Percentiles rank a stretch among this genome's conserved stretches.
These are phyloP conservation scores for Colletotrichum camelliae DNA, from an alignment of 2,329 filamentous ascomycete species.

Conservation along the genomic window DNA sequence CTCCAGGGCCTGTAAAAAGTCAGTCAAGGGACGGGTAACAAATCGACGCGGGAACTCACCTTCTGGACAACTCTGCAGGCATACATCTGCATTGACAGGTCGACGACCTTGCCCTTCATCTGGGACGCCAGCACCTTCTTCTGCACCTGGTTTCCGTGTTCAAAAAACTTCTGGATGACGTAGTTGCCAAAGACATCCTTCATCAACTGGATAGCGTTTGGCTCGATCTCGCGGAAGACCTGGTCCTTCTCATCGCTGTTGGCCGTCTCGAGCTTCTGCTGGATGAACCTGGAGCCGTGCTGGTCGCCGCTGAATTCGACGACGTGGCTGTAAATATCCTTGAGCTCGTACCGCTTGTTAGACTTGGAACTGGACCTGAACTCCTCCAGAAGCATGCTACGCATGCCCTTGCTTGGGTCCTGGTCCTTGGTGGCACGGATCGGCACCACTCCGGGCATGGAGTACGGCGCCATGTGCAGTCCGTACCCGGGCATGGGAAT, in stretches of 20 bases:
- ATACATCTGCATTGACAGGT: constrained; percentile 87
- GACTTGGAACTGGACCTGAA: constrained; percentile 78
- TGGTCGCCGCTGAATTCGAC: constrained; percentile 97
- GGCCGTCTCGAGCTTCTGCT: constrained; percentile 87
- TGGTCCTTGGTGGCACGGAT: constrained; percentile 55
- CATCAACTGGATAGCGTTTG: constrained; percentile 88
- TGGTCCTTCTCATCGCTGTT: constrained; percentile 96
- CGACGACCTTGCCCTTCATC: constrained; percentile 85
- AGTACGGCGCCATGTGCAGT: constrained; percentile 36
- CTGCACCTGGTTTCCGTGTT: constrained; percentile 92
- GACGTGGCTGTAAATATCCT: constrained; percentile 85
- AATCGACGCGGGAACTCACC: constrained; percentile 47
- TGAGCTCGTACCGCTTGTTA: constrained; percentile 79
- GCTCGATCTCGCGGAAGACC: constrained; percentile 85
- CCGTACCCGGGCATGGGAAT: constrained; percentile 30
- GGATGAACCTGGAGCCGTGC: constrained; percentile 93
- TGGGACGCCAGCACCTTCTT: constrained; percentile 85
- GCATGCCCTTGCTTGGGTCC: constrained; percentile 64
- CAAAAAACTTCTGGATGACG: constrained; percentile 97
- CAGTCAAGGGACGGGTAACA: background rate
- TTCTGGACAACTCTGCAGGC: constrained; percentile 96
- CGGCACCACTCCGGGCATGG: constrained; percentile 31
- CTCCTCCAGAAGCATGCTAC: constrained; percentile 79
- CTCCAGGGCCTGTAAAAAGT: constrained; percentile 72
- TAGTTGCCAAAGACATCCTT: constrained; percentile 98